phyloP scores from a whole-genome alignment of 306 rosid genomes.

The Vigna reflexopilosa region DNA sequence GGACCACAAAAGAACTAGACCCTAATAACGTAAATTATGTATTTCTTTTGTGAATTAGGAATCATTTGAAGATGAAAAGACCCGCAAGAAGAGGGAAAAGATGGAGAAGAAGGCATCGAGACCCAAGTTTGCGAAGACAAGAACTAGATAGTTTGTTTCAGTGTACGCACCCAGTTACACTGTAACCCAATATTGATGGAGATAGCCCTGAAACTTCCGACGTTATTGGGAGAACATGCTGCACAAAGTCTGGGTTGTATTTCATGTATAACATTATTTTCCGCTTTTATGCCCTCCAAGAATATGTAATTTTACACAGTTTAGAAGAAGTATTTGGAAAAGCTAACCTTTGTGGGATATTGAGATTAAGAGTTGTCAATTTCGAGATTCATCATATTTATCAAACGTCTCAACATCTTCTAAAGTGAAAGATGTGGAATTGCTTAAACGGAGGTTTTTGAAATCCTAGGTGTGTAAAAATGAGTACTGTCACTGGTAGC shows the following conservation, averaged over 20 bases:
- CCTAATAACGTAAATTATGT: constrained; percentile 26
- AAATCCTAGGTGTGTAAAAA: not conserved
- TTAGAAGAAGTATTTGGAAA: not conserved
- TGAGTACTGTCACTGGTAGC: not conserved
- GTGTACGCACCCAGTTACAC: constrained; percentile 20
- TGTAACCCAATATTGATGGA: constrained; percentile 23
- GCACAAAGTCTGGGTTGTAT: constrained; percentile 19
- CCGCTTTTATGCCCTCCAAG: not conserved
- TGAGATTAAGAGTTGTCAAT: not conserved
- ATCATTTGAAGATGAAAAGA: constrained; percentile 80
- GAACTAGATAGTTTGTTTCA: constrained; percentile 62
- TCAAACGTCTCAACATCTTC: not conserved
- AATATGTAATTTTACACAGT: constrained; percentile 3
- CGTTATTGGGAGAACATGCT: constrained; percentile 16
- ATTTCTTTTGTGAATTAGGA: constrained; percentile 58
- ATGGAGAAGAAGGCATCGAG: constrained; percentile 93
- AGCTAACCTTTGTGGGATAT: not conserved
- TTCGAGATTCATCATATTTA: not conserved
- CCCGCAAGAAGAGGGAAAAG: constrained; percentile 95
- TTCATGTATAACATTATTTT: constrained; percentile 27
- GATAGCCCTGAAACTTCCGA: constrained; percentile 3
- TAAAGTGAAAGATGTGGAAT: not conserved
- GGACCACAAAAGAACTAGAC: not conserved
- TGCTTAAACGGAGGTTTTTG: not conserved
- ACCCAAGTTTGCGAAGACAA: constrained; percentile 72